phyloP scores from a whole-genome alignment of 345 rosid species.

The Populus simonii region DNA sequence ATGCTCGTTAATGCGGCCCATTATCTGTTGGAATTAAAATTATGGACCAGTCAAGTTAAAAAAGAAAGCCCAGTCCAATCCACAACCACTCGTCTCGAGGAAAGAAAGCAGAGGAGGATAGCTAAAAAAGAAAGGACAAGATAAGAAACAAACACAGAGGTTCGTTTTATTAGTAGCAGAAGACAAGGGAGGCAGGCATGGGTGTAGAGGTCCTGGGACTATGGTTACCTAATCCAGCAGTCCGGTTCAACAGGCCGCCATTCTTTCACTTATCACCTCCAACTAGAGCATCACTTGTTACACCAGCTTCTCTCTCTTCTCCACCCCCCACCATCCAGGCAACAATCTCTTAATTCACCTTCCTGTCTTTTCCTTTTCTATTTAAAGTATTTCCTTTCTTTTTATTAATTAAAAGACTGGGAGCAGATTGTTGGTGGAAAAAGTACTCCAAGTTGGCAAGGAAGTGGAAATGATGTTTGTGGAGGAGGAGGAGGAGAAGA shows the following conservation, averaged over 20 bases:
- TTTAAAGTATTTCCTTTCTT: background rate
- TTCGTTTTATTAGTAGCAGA: background rate
- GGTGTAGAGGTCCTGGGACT: slow-evolving; percentile 14
- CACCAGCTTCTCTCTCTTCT: slow-evolving; percentile 46
- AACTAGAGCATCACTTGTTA: slow-evolving; percentile 27
- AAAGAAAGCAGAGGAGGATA: too few relatives aligned
- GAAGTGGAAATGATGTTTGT: slow-evolving; percentile 33
- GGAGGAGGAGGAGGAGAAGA: slow-evolving; percentile 40
- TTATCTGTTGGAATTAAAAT: background rate
- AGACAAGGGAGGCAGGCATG: background rate
- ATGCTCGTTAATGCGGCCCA: background rate
- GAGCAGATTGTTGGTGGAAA: slow-evolving; percentile 72
- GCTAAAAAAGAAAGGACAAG: background rate
- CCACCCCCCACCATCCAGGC: slow-evolving; percentile 54
- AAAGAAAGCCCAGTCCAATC: background rate
- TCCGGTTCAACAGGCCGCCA: background rate
- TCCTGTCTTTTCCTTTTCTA: background rate
- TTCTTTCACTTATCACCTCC: background rate
- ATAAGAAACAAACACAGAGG: background rate
- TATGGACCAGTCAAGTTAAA: background rate
- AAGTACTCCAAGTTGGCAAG: slow-evolving; percentile 30
- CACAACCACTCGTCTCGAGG: background rate
- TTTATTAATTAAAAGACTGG: background rate
- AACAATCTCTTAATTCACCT: slow-evolving; percentile 10
- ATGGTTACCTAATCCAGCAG: slow-evolving; percentile 7